A percentile compares a stretch with the other conserved stretches of the same genome.
Conservation (phyloP, 352 stramenopile genomes). For the Phytophthora cryptogea region DNA sequence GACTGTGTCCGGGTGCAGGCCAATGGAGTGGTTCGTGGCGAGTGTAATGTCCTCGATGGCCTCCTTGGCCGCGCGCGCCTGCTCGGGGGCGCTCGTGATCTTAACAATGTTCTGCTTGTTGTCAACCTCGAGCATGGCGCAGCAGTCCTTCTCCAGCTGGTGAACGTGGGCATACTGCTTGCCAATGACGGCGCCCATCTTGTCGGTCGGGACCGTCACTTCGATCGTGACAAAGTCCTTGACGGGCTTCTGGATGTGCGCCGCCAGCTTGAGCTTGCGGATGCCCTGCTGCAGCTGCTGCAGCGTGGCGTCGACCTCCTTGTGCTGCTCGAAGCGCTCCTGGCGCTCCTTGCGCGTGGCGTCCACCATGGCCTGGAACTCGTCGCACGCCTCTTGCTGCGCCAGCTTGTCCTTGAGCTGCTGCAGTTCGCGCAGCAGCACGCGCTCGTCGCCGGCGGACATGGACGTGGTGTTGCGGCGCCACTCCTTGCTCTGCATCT, state of each 20-base stretch:
- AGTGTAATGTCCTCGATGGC: slow-evolving; percentile 75
- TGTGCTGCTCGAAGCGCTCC: slow-evolving; percentile 63
- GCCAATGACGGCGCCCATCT: slow-evolving; percentile 69
- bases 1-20: slow-evolving; percentile 75
- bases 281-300: slow-evolving; percentile 53
- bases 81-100: slow-evolving; percentile 57
- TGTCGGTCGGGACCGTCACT: slow-evolving; percentile 58
- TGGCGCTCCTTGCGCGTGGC: slow-evolving; percentile 55
- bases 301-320: slow-evolving; percentile 50
- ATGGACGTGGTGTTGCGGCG: slow-evolving; percentile 75
- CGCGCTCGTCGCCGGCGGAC: slow-evolving; percentile 72
- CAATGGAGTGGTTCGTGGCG: slow-evolving; percentile 66
- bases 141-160: slow-evolving; percentile 61
- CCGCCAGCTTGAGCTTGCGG: slow-evolving; percentile 59
- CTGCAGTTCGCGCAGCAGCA: slow-evolving; percentile 69
- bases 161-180: slow-evolving; percentile 63
- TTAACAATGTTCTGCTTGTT: slow-evolving; percentile 56
- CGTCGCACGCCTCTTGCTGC: slow-evolving; percentile 52
- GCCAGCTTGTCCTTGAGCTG: slow-evolving; percentile 58
- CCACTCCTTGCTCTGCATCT: slow-evolving; percentile 67
- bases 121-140: slow-evolving; percentile 68
- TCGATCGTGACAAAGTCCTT: slow-evolving; percentile 57
- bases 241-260: slow-evolving; percentile 38
- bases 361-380: slow-evolving; percentile 71
- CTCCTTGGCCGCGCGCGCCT: slow-evolving; percentile 44